Base-by-base conservation (phyloP, 371 early-diverging fungal genomes). In the Mucor lusitanicus region DNA sequence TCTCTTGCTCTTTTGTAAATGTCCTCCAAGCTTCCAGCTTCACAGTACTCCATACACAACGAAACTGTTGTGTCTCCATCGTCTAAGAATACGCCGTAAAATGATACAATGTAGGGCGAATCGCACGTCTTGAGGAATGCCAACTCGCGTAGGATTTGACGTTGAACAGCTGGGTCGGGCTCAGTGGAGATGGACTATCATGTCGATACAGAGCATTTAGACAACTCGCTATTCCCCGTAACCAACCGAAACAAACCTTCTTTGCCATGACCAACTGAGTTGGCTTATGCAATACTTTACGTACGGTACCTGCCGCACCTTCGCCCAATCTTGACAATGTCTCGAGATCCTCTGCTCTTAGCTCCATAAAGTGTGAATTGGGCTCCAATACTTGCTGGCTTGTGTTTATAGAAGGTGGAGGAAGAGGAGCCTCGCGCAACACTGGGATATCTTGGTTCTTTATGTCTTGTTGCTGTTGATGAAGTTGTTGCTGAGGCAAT, bases 1-100 rank as follows among this genome's bases (percentile, higher is more conserved):
- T 85, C 83, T 27, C 84, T 76, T 37, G 91, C 87, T 25, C 87
- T 81, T 75, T 90, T 92, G 68, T 92, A 93, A 27, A 94, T 90
- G 50, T 86, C 87, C 65, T 93, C 92, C 55, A 94, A 81, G 66
- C 92, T 91, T 19, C 95, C 95, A 13, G 89, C 93, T 69, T 91
- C 91, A 70, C 91, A 90, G 72, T 90, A 97, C 78, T 98, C 99
- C 94, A 98, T 96, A 83, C 96, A 97, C 48, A 99, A 90, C 13
- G 92, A 91, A n/a, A 99, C 86, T 12, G 89, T 85, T 25, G 88
- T 87, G 48, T 95, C 93, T 23, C 92, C 92, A 59, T 94, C 95
- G 42, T 95, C 94, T 59, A 93, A 81, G 76, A 91, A 97, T 0
- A 97, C 96, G 50, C 99, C 99, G 73, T 91, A 97, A 73, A 92